Evolutionary conservation across 345 rosid species (phyloP), one percentile per base, ranked within the genome.

Genomic region (Salix koriyanagi): DNA sequence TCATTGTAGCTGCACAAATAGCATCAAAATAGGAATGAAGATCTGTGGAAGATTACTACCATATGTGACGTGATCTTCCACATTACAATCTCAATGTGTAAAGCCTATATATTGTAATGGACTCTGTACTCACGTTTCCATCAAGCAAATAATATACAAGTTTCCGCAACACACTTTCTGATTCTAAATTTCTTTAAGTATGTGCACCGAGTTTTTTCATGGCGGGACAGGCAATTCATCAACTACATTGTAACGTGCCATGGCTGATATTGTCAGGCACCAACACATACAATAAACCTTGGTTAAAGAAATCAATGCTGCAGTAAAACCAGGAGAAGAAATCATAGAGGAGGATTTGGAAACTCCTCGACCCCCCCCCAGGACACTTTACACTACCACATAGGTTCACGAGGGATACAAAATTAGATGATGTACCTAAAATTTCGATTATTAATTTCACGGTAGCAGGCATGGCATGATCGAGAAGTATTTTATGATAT

Each of bases 321-420:
- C 70, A 12, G 77, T 70, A 32, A 32, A 60, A 54, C 69, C 42
- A 19, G 77, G 65, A 8, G 44, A 34, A 5, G 73, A 41, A 36
- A 74, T 79, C 46, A 25, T 34, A 44, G 77, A 73, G 23, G 70
- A 61, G 65, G 65, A 65, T 37, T 56, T 78, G 58, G 81, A 73
- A 37, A 54, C 72, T 3, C 46, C 73, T 18, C 26, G 77, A 36
- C 14, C 58, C 11, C 77, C 77, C 77, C 2, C 73, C 74, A 0
- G 81, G 73, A 15, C 81, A 78, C 46, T 78, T 78, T n/a, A 67
- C 73, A 39, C 46, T 73, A 21, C 81, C 77, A 3, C 65, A 70
- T 25, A 64, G 77, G 21, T 70, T 73, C 15, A 54, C 67, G 8
- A 48, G 67, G 36, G 81, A 78, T 50, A 73, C 67, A 15, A 67